Evolutionary conservation across 176 grass and related monocot species (phyloP), one percentile per base, ranked within the genome.

Genomic region (Raddia distichophylla): DNA sequence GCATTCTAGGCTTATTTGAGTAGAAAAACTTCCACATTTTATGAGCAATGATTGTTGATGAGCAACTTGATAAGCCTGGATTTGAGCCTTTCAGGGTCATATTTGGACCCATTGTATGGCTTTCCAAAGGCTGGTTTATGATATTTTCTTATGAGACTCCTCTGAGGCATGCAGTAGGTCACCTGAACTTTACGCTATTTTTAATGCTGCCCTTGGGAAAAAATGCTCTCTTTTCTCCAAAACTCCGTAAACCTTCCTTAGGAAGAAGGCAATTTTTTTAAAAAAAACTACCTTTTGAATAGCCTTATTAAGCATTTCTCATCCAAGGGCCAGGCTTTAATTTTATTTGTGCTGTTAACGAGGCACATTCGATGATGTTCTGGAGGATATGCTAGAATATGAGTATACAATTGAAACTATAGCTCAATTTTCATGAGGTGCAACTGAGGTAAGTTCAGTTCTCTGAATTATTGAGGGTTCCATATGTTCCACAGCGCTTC

Each of bases 1-100:
- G 15, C 52, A 16, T n/a, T 77, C 15, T 17, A 66, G 32, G 56
- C 55, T 60, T 59, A 33, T 59, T 59, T 72, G 40, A 83, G 66
- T 71, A 37, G 6, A 47, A 75, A 58, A 76, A 44, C 22, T 68
- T 49, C 8, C 3, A 7, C 33, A 17, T 3, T 58, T 79, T 17
- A 40, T 49, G 45, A 67, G 47, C 47, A 79, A 65, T 5, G 6
- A 51, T 19, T 56, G 37, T 80, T 42, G 19, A 68, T 40, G 37
- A 40, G 37, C 34, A 74, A 74, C 9, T 74, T 74, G 71, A 57
- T 11, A 13, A 16, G 18, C 35, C 16, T 19, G 9, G 46, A 55
- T 55, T 54, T 18, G 1, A 18, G 53, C 53, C 40, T 60, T 27
- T 27, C 34, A 45, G 55, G 54, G 6, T 60, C 35, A 75, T 10